Base-by-base conservation (phyloP, 2,329 filamentous ascomycete genomes). In the Emergomyces pasteurianus region DNA sequence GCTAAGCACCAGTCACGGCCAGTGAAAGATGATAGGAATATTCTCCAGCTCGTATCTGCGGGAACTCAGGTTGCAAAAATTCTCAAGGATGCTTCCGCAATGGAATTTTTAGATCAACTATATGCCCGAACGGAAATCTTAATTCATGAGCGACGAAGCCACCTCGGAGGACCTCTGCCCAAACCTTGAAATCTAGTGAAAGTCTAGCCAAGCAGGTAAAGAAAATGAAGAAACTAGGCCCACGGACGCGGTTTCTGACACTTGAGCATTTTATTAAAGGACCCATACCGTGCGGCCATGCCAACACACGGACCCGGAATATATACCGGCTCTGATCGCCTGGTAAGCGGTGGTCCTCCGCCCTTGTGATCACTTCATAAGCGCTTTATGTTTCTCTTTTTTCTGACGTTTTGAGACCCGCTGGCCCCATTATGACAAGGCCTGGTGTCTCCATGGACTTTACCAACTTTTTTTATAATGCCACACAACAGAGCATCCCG, bases 21-120 rank as follows among this genome's bases (percentile, higher is more conserved):
- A 23, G 81, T 92, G 65, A 94, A 92, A 78, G 90, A 95, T 77
- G 90, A 95, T 75, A 83, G 90, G 67, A 92, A 94, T 73, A 89
- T 95, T 64, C 80, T 95, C 62, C 90, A 95, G 77, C 82, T 94
- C 65, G 90, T 95, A 69, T 92, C 88, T 64, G 90, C 90, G 47
- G 90, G 90, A 46, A 88, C 90, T 59, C 90, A 95, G 74, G 90
- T 95, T 63, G 88, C 89, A 62, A 92, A 90, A 74, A 91, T 95
- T 64, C 78, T 95, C 63, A 91, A 90, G 77, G 90, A 95, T 76
- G 86, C 88, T 52, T 81, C 83, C 65, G 89, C 90, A 61, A 92
- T 94, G 89, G 84, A 89, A 66, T 89, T 87, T 71, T 80, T 94
- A 70, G 88, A 92, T 77, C 81, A 81, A 72, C 80, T 95, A 74